These are phyloP conservation scores for Obba rivulosa DNA, from an alignment of 768 basidiomycete genomes.

Conservation along the genomic window DNA sequence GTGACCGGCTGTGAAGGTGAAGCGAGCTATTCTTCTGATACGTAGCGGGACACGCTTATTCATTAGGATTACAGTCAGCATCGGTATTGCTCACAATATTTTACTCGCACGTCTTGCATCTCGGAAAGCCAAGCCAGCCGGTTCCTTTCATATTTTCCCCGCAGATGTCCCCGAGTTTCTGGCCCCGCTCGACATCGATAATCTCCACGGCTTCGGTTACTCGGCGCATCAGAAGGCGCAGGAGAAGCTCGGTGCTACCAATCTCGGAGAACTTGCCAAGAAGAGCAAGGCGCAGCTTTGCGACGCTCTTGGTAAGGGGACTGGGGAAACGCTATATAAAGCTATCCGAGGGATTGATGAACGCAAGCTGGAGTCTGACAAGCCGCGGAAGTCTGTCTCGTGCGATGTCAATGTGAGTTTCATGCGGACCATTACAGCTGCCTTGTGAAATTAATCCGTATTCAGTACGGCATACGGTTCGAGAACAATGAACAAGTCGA, in stretches of 20 bases:
- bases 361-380: conserved; percentile 73
- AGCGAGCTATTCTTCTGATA: conserved; percentile 13
- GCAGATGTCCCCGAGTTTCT: conserved; percentile 51
- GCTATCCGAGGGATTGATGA: conserved; percentile 83
- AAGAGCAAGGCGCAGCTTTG: conserved; percentile 63
- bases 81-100: conserved; percentile 90
- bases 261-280: conserved; percentile 60
- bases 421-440: conserved; percentile 4
- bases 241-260: conserved; percentile 71
- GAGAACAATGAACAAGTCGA: conserved; percentile 78
- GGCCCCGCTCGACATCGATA: conserved; percentile 65
- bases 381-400: conserved; percentile 85
- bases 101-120: conserved; percentile 91
- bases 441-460: not conserved
- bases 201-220: conserved; percentile 84
- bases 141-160: conserved; percentile 67
- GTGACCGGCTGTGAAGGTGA: conserved; percentile 88
- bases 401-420: conserved; percentile 88
- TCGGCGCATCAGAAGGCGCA: conserved; percentile 71
- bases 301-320: conserved; percentile 70
- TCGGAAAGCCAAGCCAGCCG: conserved; percentile 85
- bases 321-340: conserved; percentile 82
- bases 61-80: conserved; percentile 55
- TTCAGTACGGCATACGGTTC: conserved; percentile 93
- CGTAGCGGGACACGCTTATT: not conserved